Percentiles rank a stretch among this genome's conserved stretches.
phyloP scores from a whole-genome alignment of 805 yeast genomes.

The Kodamaea hsintzibuensis region DNA sequence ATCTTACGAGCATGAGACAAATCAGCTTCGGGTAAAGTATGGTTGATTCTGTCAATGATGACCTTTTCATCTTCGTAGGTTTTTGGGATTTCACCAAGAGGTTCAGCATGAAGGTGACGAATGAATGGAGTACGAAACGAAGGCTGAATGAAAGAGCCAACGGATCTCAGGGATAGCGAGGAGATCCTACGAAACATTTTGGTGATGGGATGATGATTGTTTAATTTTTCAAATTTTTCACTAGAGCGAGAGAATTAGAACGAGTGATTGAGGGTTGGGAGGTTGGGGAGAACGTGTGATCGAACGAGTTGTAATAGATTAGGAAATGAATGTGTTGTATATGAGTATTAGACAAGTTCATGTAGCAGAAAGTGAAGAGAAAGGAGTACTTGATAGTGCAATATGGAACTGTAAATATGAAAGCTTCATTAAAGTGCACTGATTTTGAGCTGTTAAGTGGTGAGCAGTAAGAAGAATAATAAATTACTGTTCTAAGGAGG shows the following conservation, averaged over 20 bases:
- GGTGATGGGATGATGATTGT: neutral
- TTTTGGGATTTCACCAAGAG: constrained; percentile 24
- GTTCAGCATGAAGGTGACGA: constrained; percentile 6
- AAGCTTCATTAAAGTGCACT: too few species aligned
- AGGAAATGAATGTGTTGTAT: too few species aligned
- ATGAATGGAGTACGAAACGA: neutral
- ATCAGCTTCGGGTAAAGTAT: constrained; percentile 52
- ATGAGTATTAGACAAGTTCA: too few species aligned
- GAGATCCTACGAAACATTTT: constrained; percentile 5
- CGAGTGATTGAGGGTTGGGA: neutral
- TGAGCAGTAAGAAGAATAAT: too few species aligned
- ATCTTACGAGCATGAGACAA: constrained; percentile 51
- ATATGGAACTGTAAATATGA: too few species aligned
- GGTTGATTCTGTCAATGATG: constrained; percentile 58
- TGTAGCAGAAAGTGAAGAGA: too few species aligned
- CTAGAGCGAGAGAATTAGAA: neutral
- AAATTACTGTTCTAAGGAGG: too few species aligned
- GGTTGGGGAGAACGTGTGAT: too few species aligned
- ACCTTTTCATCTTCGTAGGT: constrained; percentile 76
- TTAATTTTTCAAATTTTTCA: neutral
- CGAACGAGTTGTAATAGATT: too few species aligned
- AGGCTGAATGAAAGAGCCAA: neutral
- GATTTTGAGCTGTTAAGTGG: too few species aligned
- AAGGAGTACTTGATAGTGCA: too few species aligned
- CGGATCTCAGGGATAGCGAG: constrained; percentile 5